Evolutionary conservation across 169 alveolate genomes (phyloP).

Genomic region (Plasmodium relictum): DNA sequence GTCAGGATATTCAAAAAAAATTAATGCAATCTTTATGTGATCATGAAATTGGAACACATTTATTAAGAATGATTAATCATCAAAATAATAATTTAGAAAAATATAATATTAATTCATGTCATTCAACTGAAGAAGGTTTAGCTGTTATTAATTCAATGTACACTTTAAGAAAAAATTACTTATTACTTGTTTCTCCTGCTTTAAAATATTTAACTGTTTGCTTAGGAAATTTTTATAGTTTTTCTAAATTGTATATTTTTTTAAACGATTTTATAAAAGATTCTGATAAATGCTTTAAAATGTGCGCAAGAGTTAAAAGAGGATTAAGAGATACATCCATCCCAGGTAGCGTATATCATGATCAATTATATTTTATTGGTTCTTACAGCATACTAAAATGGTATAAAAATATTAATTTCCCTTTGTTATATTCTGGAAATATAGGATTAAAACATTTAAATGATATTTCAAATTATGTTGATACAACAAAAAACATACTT

Average conservation of each 20-base stretch:
- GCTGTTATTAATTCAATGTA: slow-evolving; percentile 77
- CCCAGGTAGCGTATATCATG: slow-evolving; percentile 76
- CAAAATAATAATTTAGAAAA: slow-evolving; percentile 55
- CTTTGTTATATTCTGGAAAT: slow-evolving; percentile 57
- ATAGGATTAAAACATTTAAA: slow-evolving; percentile 50
- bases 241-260: slow-evolving; percentile 42
- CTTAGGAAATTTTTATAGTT: slow-evolving; percentile 58
- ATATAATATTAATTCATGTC: slow-evolving; percentile 34
- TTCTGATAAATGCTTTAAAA: slow-evolving; percentile 48
- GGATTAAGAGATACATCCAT: slow-evolving; percentile 64
- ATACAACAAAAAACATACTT: slow-evolving; percentile 35
- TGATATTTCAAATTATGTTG: slow-evolving; percentile 30
- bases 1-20: slow-evolving; percentile 25
- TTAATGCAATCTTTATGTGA: slow-evolving; percentile 64
- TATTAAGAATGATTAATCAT: slow-evolving; percentile 77
- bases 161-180: slow-evolving; percentile 49
- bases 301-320: slow-evolving; percentile 74
- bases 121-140: slow-evolving; percentile 77
- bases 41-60: slow-evolving; percentile 78
- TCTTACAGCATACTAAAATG: slow-evolving; percentile 72
- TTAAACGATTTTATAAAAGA: slow-evolving; percentile 56
- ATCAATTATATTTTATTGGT: slow-evolving; percentile 75
- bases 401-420: slow-evolving; percentile 47
- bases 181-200: slow-evolving; percentile 64
- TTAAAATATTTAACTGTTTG: slow-evolving; percentile 76